Percentiles rank a stretch among this genome's conserved stretches.
Evolutionary conservation across 345 rosid genomes (phyloP).

Genomic region (Bruguiera sexangula): DNA sequence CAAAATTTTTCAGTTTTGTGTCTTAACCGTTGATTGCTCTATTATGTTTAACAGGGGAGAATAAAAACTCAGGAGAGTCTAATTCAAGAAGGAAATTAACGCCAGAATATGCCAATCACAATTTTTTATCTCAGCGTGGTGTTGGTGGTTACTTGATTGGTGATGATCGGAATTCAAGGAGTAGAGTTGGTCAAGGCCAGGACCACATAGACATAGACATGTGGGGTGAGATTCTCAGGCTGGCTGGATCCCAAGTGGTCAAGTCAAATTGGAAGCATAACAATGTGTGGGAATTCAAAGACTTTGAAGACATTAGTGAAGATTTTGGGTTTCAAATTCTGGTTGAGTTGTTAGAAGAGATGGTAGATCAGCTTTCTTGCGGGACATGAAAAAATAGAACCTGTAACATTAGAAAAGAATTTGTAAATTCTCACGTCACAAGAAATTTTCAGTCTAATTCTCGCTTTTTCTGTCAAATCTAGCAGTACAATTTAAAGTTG

Average conservation of each 20-base stretch:
- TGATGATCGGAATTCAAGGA: slow-evolving; percentile 15
- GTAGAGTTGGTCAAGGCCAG: slow-evolving; percentile 3
- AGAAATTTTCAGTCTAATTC: neutral
- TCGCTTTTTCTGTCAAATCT: too few relatives aligned
- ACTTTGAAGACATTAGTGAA: slow-evolving; percentile 34
- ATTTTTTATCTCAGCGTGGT: neutral
- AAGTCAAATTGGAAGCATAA: slow-evolving; percentile 27
- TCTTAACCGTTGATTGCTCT: neutral
- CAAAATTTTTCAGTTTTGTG: neutral
- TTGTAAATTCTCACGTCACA: slow-evolving; percentile 11
- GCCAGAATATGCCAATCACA: slow-evolving; percentile 24
- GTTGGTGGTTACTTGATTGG: slow-evolving; percentile 10
- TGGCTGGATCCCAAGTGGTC: slow-evolving; percentile 17
- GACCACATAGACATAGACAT: slow-evolving; percentile 11
- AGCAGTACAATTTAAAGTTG: neutral
- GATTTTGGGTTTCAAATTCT: slow-evolving; percentile 38
- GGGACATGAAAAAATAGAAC: slow-evolving; percentile 19
- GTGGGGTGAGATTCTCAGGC: slow-evolving; percentile 28
- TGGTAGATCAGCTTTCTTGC: slow-evolving; percentile 22
- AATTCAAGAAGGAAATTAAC: slow-evolving; percentile 30
- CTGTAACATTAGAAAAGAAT: slow-evolving; percentile 9
- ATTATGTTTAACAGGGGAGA: slow-evolving; percentile 18
- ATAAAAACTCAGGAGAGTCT: slow-evolving; percentile 10
- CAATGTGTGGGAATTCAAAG: slow-evolving; percentile 17
- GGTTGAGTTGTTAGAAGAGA: slow-evolving; percentile 39